These are phyloP conservation scores for Penicillium sp. DNA, from an alignment of 2,329 filamentous ascomycete species.

Conservation along the genomic window DNA sequence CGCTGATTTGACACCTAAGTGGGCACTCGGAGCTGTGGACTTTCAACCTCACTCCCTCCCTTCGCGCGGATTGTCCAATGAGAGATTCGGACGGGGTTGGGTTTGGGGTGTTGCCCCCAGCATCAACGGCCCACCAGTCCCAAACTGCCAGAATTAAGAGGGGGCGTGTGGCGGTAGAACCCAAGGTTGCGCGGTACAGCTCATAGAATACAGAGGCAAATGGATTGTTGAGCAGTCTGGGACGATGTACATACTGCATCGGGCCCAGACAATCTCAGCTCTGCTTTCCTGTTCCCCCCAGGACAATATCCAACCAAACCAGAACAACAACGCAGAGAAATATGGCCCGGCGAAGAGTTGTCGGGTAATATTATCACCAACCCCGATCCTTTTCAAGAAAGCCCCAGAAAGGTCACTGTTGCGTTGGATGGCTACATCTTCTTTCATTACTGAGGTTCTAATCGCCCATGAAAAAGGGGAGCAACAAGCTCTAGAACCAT, in stretches of 20 bases:
- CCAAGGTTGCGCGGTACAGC: no score
- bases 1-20: conserved; percentile 18
- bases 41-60: conserved; percentile 7
- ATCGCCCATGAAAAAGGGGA: neutral
- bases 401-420: neutral
- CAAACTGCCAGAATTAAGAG: neutral
- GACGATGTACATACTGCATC: neutral
- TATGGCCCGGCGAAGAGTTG: neutral
- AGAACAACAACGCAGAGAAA: conserved; percentile 7
- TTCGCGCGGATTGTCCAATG: conserved; percentile 9
- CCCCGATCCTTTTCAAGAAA: no score
- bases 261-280: conserved; percentile 1
- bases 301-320: conserved; percentile 18
- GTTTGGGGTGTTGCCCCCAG: no score
- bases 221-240: neutral
- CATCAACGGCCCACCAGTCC: no score
- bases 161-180: no score
- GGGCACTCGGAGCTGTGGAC: conserved; percentile 13
- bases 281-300: conserved; percentile 4
- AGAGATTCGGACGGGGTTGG: neutral
- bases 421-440: neutral
- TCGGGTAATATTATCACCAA: conserved; percentile 11
- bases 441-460: neutral
- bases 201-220: no score
- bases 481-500: conserved; percentile 15